Conservation (phyloP, 208 protist genomes). For the Leishmania mexicana region DNA sequence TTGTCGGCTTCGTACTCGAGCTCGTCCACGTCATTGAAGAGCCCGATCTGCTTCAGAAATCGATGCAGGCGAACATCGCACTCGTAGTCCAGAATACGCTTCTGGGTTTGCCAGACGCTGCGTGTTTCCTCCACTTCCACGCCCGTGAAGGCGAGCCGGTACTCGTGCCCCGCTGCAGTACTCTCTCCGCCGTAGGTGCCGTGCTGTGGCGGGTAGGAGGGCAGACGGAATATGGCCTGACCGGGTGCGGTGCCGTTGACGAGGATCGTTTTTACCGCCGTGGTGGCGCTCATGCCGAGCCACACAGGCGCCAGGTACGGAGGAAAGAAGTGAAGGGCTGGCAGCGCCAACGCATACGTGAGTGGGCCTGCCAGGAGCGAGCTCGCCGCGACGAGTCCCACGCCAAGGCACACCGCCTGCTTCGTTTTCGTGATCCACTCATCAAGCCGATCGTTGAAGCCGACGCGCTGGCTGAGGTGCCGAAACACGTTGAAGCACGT, state of each 20-base stretch:
- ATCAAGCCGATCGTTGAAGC: conserved; percentile 76
- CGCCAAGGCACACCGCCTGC: conserved; percentile 19
- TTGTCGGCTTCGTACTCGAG: conserved; percentile 77
- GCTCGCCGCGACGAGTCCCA: conserved; percentile 25
- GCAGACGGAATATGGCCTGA: conserved; percentile 49
- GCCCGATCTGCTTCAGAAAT: conserved; percentile 50
- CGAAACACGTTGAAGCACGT: conserved; percentile 54
- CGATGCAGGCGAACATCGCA: conserved; percentile 80
- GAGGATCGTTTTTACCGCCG: conserved; percentile 49
- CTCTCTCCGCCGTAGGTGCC: conserved; percentile 59
- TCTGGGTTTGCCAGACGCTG: conserved; percentile 76
- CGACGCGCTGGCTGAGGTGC: conserved; percentile 59
- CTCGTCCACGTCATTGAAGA: conserved; percentile 75
- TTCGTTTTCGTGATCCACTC: conserved; percentile 42
- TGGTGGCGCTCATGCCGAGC: conserved; percentile 66
- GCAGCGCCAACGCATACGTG: conserved; percentile 16
- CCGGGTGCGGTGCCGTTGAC: conserved; percentile 62
- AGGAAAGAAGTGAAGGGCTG: conserved; percentile 55
- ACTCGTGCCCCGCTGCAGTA: conserved; percentile 77
- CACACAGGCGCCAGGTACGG: conserved; percentile 75
- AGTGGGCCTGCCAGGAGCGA: conserved; percentile 21
- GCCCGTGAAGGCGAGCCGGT: conserved; percentile 72
- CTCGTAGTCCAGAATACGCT: conserved; percentile 85
- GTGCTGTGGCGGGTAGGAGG: conserved; percentile 63
- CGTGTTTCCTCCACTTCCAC: conserved; percentile 71